A percentile compares a stretch with the other conserved stretches of the same genome.
phyloP scores from a whole-genome alignment of 352 stramenopile species.

The Globisporangium sylvaticum region DNA sequence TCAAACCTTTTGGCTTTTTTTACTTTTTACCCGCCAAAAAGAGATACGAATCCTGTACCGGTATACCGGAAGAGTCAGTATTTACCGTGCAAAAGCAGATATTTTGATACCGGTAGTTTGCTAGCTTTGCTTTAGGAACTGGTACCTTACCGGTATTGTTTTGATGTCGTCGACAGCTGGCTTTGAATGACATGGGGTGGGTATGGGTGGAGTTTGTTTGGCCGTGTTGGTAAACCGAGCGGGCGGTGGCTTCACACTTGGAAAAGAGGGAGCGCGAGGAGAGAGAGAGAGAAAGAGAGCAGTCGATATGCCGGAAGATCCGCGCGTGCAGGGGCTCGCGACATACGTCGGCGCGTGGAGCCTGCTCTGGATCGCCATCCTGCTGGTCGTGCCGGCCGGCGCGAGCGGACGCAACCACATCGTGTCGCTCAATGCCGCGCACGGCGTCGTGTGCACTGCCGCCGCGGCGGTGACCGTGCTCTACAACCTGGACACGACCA shows the following conservation, averaged over 20 bases:
- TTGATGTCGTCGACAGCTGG: neutral
- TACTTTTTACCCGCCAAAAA: constrained; percentile 9
- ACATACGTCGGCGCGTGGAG: constrained; percentile 37
- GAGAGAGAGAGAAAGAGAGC: neutral
- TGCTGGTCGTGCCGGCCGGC: constrained; percentile 40
- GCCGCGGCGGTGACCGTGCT: constrained; percentile 40
- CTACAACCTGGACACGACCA: constrained; percentile 41
- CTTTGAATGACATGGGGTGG: neutral
- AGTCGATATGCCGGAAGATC: constrained; percentile 14
- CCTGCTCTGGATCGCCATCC: constrained; percentile 42
- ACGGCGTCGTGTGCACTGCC: constrained; percentile 61
- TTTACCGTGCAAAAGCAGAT: neutral
- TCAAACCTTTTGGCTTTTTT: neutral
- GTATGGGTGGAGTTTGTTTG: neutral
- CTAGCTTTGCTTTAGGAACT: neutral
- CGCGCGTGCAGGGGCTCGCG: constrained; percentile 32
- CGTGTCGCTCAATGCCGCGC: constrained; percentile 59
- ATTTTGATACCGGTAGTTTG: neutral
- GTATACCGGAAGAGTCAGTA: neutral
- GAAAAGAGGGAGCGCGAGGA: neutral
- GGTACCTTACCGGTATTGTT: neutral
- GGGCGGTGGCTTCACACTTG: neutral
- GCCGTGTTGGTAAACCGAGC: neutral
- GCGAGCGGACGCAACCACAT: constrained; percentile 54
- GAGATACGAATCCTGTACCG: constrained; percentile 5